Conservation (phyloP, 2,329 filamentous ascomycete genomes). For the Colletotrichum lupini region DNA sequence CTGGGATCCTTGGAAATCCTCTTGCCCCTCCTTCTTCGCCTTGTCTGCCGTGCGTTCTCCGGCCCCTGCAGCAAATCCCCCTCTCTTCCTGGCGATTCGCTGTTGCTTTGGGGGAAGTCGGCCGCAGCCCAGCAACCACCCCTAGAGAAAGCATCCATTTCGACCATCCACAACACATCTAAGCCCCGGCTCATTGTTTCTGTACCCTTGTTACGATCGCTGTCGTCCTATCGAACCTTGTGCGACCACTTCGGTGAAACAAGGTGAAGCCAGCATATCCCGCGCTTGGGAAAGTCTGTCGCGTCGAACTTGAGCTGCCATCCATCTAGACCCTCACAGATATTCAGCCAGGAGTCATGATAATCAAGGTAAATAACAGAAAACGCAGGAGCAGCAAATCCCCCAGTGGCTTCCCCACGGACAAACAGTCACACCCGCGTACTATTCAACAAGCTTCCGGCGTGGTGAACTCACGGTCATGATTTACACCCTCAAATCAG, state of each 20-base stretch:
- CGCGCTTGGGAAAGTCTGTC: not conserved
- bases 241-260: slow-evolving; percentile 23
- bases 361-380: not conserved
- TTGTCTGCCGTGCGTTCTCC: not conserved
- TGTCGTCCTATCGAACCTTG: slow-evolving; percentile 28
- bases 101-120: slow-evolving; percentile 7
- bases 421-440: not conserved
- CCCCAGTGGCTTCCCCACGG: not conserved
- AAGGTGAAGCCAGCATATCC: slow-evolving; percentile 16
- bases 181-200: not conserved
- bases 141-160: not conserved
- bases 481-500: not conserved
- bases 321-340: not conserved
- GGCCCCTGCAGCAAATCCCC: slow-evolving; percentile 26
- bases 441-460: not conserved
- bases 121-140: slow-evolving; percentile 26
- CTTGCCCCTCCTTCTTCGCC: slow-evolving; percentile 5
- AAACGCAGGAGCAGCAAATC: not conserved
- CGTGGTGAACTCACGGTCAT: not conserved
- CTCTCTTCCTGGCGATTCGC: slow-evolving; percentile 18
- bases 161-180: slow-evolving; percentile 1
- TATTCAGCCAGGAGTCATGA: not conserved
- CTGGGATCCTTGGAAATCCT: not conserved
- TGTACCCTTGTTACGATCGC: slow-evolving; percentile 19
- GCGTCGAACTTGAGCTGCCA: not conserved